Evolutionary conservation across 2,329 filamentous ascomycete species (phyloP).

Genomic region (Elsinoe necatrix): DNA sequence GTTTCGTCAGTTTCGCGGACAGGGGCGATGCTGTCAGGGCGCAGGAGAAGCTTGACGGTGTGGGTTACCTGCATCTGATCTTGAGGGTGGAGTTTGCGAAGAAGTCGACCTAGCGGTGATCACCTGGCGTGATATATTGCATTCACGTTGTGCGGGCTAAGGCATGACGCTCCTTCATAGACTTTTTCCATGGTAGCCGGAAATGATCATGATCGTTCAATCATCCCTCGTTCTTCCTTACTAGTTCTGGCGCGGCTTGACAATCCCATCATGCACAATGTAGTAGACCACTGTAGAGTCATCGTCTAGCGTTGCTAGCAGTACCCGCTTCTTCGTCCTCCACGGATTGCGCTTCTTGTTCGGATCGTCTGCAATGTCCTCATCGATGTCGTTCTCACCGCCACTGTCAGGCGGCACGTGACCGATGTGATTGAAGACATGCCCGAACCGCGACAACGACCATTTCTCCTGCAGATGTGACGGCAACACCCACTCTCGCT

Average conservation of each 20-base stretch:
- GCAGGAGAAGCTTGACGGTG: slow-evolving; percentile 97
- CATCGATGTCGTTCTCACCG: slow-evolving; percentile 16
- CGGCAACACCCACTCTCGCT: slow-evolving; percentile 69
- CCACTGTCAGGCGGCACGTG: slow-evolving; percentile 32
- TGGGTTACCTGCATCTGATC: slow-evolving; percentile 78
- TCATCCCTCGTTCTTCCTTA: not conserved
- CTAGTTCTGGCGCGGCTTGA: slow-evolving; percentile 78
- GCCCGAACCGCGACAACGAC: slow-evolving; percentile 57
- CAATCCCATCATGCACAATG: slow-evolving; percentile 75
- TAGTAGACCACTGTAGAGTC: slow-evolving; percentile 83
- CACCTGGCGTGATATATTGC: not conserved
- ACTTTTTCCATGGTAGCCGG: not conserved
- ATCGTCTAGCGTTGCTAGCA: slow-evolving; percentile 67
- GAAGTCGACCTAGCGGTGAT: slow-evolving; percentile 34
- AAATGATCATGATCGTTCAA: slow-evolving; percentile 9
- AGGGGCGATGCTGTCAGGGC: slow-evolving; percentile 82
- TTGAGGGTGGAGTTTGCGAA: slow-evolving; percentile 82
- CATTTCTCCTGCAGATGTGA: slow-evolving; percentile 65
- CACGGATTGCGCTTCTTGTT: slow-evolving; percentile 31
- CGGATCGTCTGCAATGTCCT: slow-evolving; percentile 22
- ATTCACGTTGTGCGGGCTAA: not conserved
- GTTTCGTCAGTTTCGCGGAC: slow-evolving; percentile 95
- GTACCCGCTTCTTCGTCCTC: slow-evolving; percentile 53
- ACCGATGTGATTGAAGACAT: slow-evolving; percentile 55
- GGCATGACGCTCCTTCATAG: slow-evolving; percentile 3